These are phyloP conservation scores for Scedosporium dehoogii DNA, from an alignment of 2,329 filamentous ascomycete species.

Conservation along the genomic window DNA sequence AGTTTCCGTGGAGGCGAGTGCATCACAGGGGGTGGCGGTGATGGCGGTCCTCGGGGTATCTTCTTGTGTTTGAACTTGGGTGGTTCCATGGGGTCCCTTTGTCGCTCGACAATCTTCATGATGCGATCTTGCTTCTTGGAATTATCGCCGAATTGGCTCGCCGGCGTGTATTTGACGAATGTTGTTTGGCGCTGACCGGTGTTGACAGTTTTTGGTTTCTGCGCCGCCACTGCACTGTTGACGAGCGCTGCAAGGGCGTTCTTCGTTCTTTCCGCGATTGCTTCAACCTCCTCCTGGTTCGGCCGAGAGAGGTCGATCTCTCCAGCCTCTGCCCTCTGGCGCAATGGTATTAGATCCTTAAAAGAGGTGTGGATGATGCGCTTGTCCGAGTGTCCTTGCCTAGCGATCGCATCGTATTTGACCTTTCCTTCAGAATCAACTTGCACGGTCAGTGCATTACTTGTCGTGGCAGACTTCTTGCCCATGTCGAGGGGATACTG, in stretches of 20 bases:
- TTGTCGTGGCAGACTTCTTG: conserved; percentile 65
- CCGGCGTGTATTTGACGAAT: conserved; percentile 90
- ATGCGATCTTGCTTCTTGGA: conserved; percentile 86
- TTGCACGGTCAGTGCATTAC: conserved; percentile 75
- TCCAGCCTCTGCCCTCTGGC: conserved; percentile 85
- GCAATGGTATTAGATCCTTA: conserved; percentile 89
- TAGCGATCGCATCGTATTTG: conserved; percentile 91
- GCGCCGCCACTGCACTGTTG: conserved; percentile 75
- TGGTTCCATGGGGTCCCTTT: conserved; percentile 85
- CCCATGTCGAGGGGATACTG: conserved; percentile 97
- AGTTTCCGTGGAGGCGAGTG: conserved; percentile 90
- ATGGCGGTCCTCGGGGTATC: conserved; percentile 85
- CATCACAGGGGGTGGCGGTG: conserved; percentile 87
- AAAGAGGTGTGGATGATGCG: conserved; percentile 91
- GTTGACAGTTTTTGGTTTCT: conserved; percentile 93
- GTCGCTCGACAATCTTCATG: conserved; percentile 95
- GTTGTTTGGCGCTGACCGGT: conserved; percentile 76
- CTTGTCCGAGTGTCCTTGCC: conserved; percentile 74
- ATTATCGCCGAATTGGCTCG: conserved; percentile 89
- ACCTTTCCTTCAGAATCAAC: conserved; percentile 88
- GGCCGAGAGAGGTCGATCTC: conserved; percentile 82
- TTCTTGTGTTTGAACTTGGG: conserved; percentile 99
- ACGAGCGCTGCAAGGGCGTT: conserved; percentile 75
- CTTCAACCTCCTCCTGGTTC: conserved; percentile 72
- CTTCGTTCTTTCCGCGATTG: conserved; percentile 79